phyloP scores from a whole-genome alignment of 2,329 filamentous ascomycete species.

The Hymenoscyphus linearis region DNA sequence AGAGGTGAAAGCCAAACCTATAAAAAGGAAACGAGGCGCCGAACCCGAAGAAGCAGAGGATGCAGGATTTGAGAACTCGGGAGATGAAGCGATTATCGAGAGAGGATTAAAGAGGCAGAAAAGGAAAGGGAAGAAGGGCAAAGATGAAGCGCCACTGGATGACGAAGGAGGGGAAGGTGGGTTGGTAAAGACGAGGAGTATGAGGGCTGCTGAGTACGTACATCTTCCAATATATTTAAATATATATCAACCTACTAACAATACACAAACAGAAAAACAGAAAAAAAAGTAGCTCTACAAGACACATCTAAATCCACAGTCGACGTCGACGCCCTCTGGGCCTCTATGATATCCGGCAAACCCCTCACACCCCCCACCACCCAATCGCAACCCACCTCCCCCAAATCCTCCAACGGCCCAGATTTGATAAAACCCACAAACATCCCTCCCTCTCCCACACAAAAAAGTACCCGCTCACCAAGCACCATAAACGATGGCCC shows the following conservation, averaged over 20 bases:
- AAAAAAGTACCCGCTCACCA: constrained; percentile 14
- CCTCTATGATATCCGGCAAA: constrained; percentile 52
- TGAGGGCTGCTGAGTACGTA: constrained; percentile 59
- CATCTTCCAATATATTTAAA: not conserved
- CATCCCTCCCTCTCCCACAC: constrained; percentile 1
- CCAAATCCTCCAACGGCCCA: constrained; percentile 2
- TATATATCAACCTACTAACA: constrained; percentile 4
- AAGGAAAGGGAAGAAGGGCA: constrained; percentile 39
- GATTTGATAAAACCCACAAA: not conserved
- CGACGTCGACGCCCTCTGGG: constrained; percentile 68
- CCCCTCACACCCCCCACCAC: constrained; percentile 7
- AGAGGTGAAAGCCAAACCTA: constrained; percentile 20
- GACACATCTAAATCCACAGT: constrained; percentile 46
- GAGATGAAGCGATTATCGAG: constrained; percentile 65
- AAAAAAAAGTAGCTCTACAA: constrained; percentile 25
- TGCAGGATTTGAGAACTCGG: constrained; percentile 59
- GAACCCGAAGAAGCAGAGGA: constrained; percentile 36
- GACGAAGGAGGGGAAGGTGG: constrained; percentile 61
- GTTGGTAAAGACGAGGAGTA: constrained; percentile 67
- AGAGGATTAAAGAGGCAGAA: constrained; percentile 50
- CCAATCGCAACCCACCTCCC: constrained; percentile 1
- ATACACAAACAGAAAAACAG: constrained; percentile 14
- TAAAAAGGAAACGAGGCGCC: constrained; percentile 33
- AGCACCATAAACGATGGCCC: constrained; percentile 24
- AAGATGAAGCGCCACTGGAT: constrained; percentile 52